phyloP scores from a whole-genome alignment of 768 basidiomycete genomes.

The Pulveroboletus sp. region DNA sequence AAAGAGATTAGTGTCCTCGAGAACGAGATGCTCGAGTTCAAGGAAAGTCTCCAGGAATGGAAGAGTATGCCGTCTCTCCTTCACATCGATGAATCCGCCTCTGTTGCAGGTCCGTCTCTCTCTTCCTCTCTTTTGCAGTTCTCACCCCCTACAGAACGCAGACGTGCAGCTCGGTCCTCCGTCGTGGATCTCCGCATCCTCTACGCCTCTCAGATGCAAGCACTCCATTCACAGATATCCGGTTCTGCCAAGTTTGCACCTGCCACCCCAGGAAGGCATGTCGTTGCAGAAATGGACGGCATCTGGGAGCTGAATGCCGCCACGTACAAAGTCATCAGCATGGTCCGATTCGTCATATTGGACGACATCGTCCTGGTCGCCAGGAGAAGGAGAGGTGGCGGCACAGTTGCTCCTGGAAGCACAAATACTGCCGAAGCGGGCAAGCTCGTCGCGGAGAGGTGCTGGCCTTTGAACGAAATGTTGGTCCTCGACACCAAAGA shows the following conservation, averaged over 20 bases:
- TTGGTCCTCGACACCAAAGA: slow-evolving; percentile 96
- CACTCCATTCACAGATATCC: slow-evolving; percentile 84
- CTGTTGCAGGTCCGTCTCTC: slow-evolving; percentile 44
- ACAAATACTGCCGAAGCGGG: slow-evolving; percentile 58
- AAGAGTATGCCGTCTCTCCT: slow-evolving; percentile 92
- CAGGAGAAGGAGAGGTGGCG: slow-evolving; percentile 62
- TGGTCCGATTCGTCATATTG: slow-evolving; percentile 85
- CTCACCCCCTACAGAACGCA: slow-evolving; percentile 39
- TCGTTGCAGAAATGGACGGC: slow-evolving; percentile 81
- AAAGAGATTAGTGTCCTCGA: slow-evolving; percentile 96
- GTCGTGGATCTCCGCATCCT: slow-evolving; percentile 93
- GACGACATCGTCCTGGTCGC: slow-evolving; percentile 92
- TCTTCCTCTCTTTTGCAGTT: slow-evolving; percentile 21
- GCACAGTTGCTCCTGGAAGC: slow-evolving; percentile 57
- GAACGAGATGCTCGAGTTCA: slow-evolving; percentile 96
- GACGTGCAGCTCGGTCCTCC: slow-evolving; percentile 78
- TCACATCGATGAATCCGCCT: slow-evolving; percentile 82
- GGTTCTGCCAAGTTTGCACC: slow-evolving; percentile 96
- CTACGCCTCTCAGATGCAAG: slow-evolving; percentile 93
- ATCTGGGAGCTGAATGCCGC: slow-evolving; percentile 87
- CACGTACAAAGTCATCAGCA: slow-evolving; percentile 88
- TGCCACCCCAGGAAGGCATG: slow-evolving; percentile 85
- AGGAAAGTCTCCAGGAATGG: slow-evolving; percentile 92
- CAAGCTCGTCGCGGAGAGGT: slow-evolving; percentile 88
- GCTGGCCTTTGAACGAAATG: slow-evolving; percentile 93